Conservation (phyloP, 441 rosid genomes). For the Populus hybrid region DNA sequence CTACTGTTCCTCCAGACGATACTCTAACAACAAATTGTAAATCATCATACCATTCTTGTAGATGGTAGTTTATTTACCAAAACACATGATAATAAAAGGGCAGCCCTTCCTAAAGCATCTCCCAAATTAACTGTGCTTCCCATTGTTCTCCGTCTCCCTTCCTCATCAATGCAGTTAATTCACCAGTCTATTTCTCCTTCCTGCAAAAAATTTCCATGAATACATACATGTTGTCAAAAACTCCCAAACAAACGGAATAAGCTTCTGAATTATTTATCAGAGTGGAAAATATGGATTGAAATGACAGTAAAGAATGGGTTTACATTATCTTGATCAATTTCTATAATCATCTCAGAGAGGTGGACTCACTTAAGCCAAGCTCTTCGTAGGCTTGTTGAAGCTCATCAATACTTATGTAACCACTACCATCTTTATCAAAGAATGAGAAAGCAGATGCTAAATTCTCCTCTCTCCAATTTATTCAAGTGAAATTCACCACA, state of each 20-base stretch:
- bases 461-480: slow-evolving; percentile 76
- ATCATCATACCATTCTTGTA: neutral
- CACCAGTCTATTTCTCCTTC: slow-evolving; percentile 84
- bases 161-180: too few relatives aligned
- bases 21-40: neutral
- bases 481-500: slow-evolving; percentile 79
- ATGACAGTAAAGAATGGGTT: slow-evolving; percentile 21
- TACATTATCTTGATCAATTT: too few relatives aligned
- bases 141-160: too few relatives aligned
- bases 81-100: neutral
- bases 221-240: neutral
- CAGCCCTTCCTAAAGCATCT: neutral
- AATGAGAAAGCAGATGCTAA: slow-evolving; percentile 65
- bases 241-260: neutral
- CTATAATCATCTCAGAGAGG: too few relatives aligned
- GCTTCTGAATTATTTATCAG: neutral
- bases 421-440: slow-evolving; percentile 81
- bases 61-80: neutral
- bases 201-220: slow-evolving; percentile 29
- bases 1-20: slow-evolving; percentile 2
- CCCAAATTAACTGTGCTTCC: too few relatives aligned
- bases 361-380: too few relatives aligned
- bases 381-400: slow-evolving; percentile 80
- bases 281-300: neutral
- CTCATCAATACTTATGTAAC: slow-evolving; percentile 77